Evolutionary conservation across 2,329 filamentous ascomycete genomes (phyloP).

Genomic region (Lachnellula suecica): DNA sequence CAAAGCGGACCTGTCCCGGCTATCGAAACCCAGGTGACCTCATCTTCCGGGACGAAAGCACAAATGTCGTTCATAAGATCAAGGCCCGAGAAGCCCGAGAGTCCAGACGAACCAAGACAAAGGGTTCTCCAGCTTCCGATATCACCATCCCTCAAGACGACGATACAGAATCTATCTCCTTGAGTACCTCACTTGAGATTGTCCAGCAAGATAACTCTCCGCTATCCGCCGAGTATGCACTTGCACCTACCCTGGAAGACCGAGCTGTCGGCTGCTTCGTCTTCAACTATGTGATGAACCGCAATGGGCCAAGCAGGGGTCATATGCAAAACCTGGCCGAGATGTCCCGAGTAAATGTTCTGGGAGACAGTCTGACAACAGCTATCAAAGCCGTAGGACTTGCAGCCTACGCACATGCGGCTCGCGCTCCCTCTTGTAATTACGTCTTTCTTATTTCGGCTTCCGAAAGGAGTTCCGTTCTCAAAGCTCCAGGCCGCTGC

Average conservation of each 20-base stretch:
- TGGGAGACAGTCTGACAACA: conserved; percentile 46
- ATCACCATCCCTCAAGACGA: background rate
- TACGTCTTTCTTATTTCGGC: background rate
- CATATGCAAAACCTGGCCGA: conserved; percentile 54
- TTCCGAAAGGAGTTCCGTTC: background rate
- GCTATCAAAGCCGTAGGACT: conserved; percentile 56
- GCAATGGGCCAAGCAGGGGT: conserved; percentile 41
- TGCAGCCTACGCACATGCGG: conserved; percentile 44
- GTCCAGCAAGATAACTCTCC: conserved; percentile 34
- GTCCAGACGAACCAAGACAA: conserved; percentile 29
- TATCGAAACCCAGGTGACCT: conserved; percentile 56
- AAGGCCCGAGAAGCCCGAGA: conserved; percentile 34
- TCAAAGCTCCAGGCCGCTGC: background rate
- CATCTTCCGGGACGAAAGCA: conserved; percentile 58
- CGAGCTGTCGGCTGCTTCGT: conserved; percentile 26
- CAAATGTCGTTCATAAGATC: conserved; percentile 50
- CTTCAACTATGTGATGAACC: conserved; percentile 34
- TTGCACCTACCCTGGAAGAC: conserved; percentile 31
- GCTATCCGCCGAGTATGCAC: conserved; percentile 30
- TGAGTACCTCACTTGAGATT: conserved; percentile 13
- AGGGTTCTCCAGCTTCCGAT: background rate
- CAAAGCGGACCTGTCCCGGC: conserved; percentile 51
- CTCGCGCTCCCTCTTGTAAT: too few species aligned
- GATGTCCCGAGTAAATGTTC: conserved; percentile 39
- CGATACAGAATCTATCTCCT: background rate